These are phyloP conservation scores for Tetragonia tetragonoides DNA, from an alignment of 148 eudicot species.

Conservation along the genomic window DNA sequence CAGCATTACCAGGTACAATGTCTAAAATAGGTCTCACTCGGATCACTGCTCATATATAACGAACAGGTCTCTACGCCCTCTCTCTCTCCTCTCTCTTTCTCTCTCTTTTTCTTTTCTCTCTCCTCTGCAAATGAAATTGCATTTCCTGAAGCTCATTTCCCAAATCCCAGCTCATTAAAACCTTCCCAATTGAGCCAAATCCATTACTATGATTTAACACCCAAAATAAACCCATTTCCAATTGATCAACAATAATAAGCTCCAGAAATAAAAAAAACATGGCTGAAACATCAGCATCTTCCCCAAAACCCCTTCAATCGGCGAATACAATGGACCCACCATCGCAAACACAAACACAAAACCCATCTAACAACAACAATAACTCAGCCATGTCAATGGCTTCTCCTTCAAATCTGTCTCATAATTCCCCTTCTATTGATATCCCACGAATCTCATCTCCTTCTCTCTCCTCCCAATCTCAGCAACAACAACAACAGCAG, in stretches of 20 bases:
- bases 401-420: conserved; percentile 48
- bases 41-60: no score
- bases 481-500: conserved; percentile 39
- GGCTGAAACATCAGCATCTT: conserved; percentile 46
- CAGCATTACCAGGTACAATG: background rate
- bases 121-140: background rate
- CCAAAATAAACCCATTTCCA: conserved; percentile 12
- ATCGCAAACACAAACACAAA: conserved; percentile 23
- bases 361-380: conserved; percentile 12
- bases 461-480: conserved; percentile 36
- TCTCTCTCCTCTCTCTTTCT: background rate
- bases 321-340: conserved; percentile 34
- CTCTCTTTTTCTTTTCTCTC: background rate
- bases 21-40: background rate
- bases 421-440: conserved; percentile 50
- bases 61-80: background rate
- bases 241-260: background rate
- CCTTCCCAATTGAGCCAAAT: conserved; percentile 4
- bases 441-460: conserved; percentile 48
- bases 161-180: background rate
- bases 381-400: conserved; percentile 18
- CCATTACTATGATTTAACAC: conserved; percentile 21
- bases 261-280: conserved; percentile 19
- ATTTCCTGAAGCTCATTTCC: conserved; percentile 2
- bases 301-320: conserved; percentile 50